Evolutionary conservation across 352 stramenopile species (phyloP).

Genomic region (Thalassiosira exigua): DNA sequence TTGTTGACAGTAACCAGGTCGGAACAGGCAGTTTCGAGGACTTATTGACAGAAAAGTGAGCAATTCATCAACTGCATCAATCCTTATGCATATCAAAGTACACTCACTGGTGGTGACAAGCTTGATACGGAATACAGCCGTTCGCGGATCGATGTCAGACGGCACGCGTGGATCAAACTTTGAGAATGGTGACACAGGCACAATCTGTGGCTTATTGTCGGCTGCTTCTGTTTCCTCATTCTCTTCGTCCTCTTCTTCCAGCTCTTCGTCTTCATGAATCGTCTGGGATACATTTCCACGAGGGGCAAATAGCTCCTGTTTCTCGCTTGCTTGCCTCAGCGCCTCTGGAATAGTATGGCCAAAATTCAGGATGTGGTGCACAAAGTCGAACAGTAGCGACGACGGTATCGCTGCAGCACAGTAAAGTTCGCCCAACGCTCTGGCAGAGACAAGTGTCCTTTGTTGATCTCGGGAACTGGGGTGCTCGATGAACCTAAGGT

Average conservation of each 20-base stretch:
- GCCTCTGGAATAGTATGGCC: slow-evolving; percentile 90
- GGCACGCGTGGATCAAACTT: slow-evolving; percentile 87
- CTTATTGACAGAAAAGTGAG: no score
- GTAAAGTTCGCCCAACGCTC: slow-evolving; percentile 94
- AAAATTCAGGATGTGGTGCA: slow-evolving; percentile 95
- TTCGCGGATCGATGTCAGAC: slow-evolving; percentile 90
- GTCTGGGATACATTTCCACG: slow-evolving; percentile 67
- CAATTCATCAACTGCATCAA: no score
- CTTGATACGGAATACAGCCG: slow-evolving; percentile 92
- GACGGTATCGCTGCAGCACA: slow-evolving; percentile 90
- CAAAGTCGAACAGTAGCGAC: slow-evolving; percentile 91
- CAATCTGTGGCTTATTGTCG: slow-evolving; percentile 32
- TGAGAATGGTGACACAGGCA: slow-evolving; percentile 73
- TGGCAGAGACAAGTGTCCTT: slow-evolving; percentile 90
- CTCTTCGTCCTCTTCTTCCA: slow-evolving; percentile 70
- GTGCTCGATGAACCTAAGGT: slow-evolving; percentile 84
- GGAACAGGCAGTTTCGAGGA: slow-evolving; percentile 89
- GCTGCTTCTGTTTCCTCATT: slow-evolving; percentile 52
- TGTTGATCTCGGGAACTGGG: slow-evolving; percentile 89
- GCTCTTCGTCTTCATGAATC: slow-evolving; percentile 83
- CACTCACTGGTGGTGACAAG: slow-evolving; percentile 91
- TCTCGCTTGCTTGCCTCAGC: slow-evolving; percentile 68
- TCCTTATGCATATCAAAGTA: no score
- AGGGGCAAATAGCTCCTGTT: slow-evolving; percentile 37
- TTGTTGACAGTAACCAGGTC: slow-evolving; percentile 87